Conservation (phyloP, 495 filamentous ascomycete genomes). For the Neurospora sp. region DNA sequence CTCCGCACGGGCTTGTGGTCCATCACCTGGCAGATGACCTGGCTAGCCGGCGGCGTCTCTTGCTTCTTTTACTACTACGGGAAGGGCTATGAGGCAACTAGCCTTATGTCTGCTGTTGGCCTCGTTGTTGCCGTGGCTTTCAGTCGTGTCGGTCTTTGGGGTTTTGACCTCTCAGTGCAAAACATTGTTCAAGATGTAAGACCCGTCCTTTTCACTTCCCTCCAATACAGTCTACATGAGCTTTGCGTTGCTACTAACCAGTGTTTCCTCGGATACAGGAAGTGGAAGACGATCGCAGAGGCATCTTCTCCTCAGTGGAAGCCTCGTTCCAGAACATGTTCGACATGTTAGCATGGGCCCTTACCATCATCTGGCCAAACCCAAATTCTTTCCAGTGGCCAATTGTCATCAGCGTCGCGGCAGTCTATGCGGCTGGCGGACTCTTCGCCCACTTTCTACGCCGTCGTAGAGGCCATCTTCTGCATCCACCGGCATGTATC, state of each 20-base stretch:
- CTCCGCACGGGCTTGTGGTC: slow-evolving; percentile 55
- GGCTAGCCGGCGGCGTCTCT: slow-evolving; percentile 31
- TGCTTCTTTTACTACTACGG: slow-evolving; percentile 32
- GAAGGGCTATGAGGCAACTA: not conserved
- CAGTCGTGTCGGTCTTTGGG: slow-evolving; percentile 57
- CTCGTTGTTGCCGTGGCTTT: slow-evolving; percentile 43
- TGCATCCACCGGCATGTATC: slow-evolving; percentile 30
- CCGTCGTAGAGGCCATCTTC: slow-evolving; percentile 49
- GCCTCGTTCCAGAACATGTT: slow-evolving; percentile 53
- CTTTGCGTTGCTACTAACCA: not conserved
- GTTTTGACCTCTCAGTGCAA: slow-evolving; percentile 58
- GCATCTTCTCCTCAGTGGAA: slow-evolving; percentile 53
- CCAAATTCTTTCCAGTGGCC: slow-evolving; percentile 55
- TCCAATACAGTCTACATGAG: not conserved
- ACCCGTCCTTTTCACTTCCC: not conserved
- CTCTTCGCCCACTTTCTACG: slow-evolving; percentile 49
- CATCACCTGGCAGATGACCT: slow-evolving; percentile 49
- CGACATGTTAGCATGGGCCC: slow-evolving; percentile 51
- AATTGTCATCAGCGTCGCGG: slow-evolving; percentile 43
- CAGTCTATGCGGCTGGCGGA: slow-evolving; percentile 36
- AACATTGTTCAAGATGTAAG: slow-evolving; percentile 55
- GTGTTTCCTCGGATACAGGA: slow-evolving; percentile 20
- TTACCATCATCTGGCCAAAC: slow-evolving; percentile 47
- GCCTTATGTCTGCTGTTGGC: slow-evolving; percentile 27
- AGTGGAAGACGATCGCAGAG: slow-evolving; percentile 39